Percentiles rank a stretch among this genome's conserved stretches.
Conservation (phyloP, 2,329 filamentous ascomycete genomes). For the Arthrocladium fulminans region DNA sequence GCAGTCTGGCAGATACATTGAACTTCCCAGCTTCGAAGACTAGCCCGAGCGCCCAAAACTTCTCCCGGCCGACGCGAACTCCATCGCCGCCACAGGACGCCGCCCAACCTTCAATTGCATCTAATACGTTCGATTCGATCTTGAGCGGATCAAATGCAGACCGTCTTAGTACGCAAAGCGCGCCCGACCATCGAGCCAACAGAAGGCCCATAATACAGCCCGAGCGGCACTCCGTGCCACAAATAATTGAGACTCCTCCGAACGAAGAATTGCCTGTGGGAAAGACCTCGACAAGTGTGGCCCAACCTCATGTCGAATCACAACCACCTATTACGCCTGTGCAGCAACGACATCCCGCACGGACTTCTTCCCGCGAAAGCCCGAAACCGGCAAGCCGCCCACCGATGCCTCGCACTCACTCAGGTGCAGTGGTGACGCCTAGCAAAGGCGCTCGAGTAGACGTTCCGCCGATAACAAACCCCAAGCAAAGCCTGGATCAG, state of each 20-base stretch:
- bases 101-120: constrained; percentile 17
- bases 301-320: constrained; percentile 12
- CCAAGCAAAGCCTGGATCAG: constrained; percentile 51
- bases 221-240: constrained; percentile 41
- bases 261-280: constrained; percentile 14
- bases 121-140: constrained; percentile 25
- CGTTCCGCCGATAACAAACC: constrained; percentile 31
- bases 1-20: constrained; percentile 41
- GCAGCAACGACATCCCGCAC: constrained; percentile 38
- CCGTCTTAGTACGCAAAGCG: constrained; percentile 29
- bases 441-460: constrained; percentile 17
- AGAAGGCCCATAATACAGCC: constrained; percentile 21
- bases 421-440: constrained; percentile 24
- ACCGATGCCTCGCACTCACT: constrained; percentile 26
- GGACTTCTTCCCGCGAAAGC: constrained; percentile 41
- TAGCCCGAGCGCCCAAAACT: constrained; percentile 20
- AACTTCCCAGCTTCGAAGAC: constrained; percentile 22
- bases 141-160: constrained; percentile 24
- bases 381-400: constrained; percentile 38
- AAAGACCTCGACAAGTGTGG: constrained; percentile 8
- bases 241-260: constrained; percentile 38
- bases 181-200: constrained; percentile 27
- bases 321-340: constrained; percentile 26
- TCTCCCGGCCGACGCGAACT: constrained; percentile 19
- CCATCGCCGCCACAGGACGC: constrained; percentile 11